Base-by-base conservation (phyloP, 805 yeast species). In the Schwanniomyces sp. region DNA sequence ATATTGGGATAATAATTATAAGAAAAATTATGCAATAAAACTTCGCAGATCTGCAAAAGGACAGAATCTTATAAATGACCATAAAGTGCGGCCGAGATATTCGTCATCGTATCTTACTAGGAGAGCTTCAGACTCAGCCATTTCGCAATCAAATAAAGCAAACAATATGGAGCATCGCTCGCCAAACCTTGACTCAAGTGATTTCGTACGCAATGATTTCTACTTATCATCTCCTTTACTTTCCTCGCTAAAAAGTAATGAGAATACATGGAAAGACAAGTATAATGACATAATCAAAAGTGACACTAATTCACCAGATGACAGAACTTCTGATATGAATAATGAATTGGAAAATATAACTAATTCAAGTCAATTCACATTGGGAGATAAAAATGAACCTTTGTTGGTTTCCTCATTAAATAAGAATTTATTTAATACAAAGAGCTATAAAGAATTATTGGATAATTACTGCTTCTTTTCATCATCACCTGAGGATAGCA, bases 1-100 rank as follows among this genome's bases (percentile, higher is more conserved):
- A 53, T 78, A 62, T 58, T 89, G 96, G 96, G 96, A 89, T 63
- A 89, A 87, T 68, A 90, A 89, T 66, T 52, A 66, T 34, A 59
- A 61, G 44, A 62, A 66, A 40, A 89, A 89, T 66, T 89, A 86
- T 64, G 74, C 70, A 38, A 65, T 89, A 14, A 63, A 63, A 34
- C 75, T 81, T 49, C 67, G 63, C 18, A 64, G 64, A 50, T 53
- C 54, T 12, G 45, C 49, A 38, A 53, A 47, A 36, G 34, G 36
- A 24, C 27, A 26, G 40, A 39, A 41, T 28, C 27, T 26, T 34
- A 38, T 51, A 6, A 47, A 43, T 34, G 51, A 48, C 5, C 69
- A 63, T 48, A 38, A 48, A n/a, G 39, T 40, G 10, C 63, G 55
- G 45, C 77, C 78, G 11, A 69, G 64, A 47, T 73, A 73, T 56